Evolutionary conservation across 306 rosid species (phyloP).

Genomic region (Castanea mollissima): DNA sequence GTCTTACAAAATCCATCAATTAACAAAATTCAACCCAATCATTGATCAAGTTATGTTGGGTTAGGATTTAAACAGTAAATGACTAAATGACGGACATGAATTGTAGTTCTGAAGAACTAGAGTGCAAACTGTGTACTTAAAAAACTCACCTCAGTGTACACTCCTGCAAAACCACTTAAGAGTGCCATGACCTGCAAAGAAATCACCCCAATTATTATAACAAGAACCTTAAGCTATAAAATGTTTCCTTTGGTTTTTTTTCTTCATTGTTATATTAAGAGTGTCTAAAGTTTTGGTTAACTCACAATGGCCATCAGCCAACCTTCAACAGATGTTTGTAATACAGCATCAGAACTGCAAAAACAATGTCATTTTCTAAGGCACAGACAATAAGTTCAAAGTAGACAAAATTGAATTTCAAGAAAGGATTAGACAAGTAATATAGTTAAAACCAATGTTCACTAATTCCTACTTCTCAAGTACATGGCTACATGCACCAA

Average conservation of each 20-base stretch:
- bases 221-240: slow-evolving; percentile 11
- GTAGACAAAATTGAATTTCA: slow-evolving; percentile 1
- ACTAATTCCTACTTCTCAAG: slow-evolving; percentile 4
- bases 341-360: slow-evolving; percentile 88
- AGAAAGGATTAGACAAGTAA: slow-evolving; percentile 1
- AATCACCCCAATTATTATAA: slow-evolving; percentile 23
- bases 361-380: slow-evolving; percentile 13
- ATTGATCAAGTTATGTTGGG: slow-evolving; percentile 10
- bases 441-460: neutral
- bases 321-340: slow-evolving; percentile 92
- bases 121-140: slow-evolving; percentile 5
- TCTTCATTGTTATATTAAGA: slow-evolving; percentile 11
- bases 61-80: neutral
- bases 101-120: slow-evolving; percentile 12
- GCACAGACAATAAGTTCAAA: slow-evolving; percentile 11
- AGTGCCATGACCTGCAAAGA: slow-evolving; percentile 85
- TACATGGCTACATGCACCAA: slow-evolving; percentile 1
- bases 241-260: neutral
- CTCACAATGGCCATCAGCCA: slow-evolving; percentile 98
- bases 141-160: slow-evolving; percentile 83
- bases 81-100: neutral
- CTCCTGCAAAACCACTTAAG: slow-evolving; percentile 97
- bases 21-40: neutral
- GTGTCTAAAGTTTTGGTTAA: slow-evolving; percentile 20
- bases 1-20: neutral